Conservation (phyloP, 2,329 filamentous ascomycete genomes). For the Seiridium unicorne region DNA sequence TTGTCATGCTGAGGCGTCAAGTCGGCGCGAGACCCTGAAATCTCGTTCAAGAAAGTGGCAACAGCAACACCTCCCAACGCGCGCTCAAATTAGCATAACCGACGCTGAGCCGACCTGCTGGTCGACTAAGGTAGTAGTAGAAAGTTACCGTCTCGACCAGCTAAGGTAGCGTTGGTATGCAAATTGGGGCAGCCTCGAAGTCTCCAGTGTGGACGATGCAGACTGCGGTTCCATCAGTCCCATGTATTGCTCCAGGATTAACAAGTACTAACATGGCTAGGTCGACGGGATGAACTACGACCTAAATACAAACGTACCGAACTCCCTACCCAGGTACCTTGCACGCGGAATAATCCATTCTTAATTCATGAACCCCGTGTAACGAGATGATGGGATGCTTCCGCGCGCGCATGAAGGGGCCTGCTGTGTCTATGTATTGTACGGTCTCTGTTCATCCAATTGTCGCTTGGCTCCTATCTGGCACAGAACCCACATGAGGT, state of each 20-base stretch:
- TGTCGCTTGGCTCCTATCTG: not conserved
- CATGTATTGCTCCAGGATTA: conserved; percentile 1
- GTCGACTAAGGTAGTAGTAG: not conserved
- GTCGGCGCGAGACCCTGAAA: not conserved
- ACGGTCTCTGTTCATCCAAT: not conserved
- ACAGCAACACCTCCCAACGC: not conserved
- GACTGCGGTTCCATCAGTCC: not conserved
- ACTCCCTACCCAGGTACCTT: not conserved
- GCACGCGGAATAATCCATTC: not conserved
- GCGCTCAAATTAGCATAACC: not conserved
- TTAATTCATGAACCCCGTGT: not conserved
- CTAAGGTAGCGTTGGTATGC: not conserved
- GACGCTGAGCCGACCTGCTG: not conserved
- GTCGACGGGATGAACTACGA: not conserved
- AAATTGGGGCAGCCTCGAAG: not conserved
- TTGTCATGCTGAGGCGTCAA: not conserved
- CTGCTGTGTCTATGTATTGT: not conserved
- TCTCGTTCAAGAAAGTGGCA: not conserved
- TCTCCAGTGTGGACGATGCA: not conserved
- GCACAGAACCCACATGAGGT: not conserved
- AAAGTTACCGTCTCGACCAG: not conserved
- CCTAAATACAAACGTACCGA: conserved; percentile 4
- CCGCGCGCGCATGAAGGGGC: no score
- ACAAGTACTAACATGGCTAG: not conserved
- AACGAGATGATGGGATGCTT: not conserved